Percentiles rank a stretch among this genome's conserved stretches.
These are phyloP conservation scores for Dothideomycetes sp. DNA, from an alignment of 2,329 filamentous ascomycete species.

Conservation along the genomic window DNA sequence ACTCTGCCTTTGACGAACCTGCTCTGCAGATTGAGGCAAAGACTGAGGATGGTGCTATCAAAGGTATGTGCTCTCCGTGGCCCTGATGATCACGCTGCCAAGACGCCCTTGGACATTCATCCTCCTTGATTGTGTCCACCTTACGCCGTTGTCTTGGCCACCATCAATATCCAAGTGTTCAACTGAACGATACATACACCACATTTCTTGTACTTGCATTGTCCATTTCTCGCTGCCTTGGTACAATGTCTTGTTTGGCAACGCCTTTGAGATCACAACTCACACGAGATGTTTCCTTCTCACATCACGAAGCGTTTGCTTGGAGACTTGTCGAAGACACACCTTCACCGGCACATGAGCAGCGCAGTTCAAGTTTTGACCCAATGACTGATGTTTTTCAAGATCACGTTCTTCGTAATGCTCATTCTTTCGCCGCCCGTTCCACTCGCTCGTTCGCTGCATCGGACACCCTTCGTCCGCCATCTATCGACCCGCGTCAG, in stretches of 20 bases:
- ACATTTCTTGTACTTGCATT: too few species aligned
- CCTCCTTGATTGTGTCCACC: too few species aligned
- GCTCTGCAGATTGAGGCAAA: conserved; percentile 24
- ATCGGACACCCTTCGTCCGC: conserved; percentile 17
- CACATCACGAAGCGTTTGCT: conserved; percentile 7
- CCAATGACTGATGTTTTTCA: conserved; percentile 11
- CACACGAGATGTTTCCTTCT: conserved; percentile 1
- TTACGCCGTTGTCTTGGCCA: too few species aligned
- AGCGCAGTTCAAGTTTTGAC: conserved; percentile 1
- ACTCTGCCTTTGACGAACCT: conserved; percentile 22
- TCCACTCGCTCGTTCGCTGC: conserved; percentile 22
- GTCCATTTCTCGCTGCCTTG: too few species aligned
- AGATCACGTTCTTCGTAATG: conserved; percentile 26
- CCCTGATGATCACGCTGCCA: conserved; percentile 1
- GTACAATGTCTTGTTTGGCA: too few species aligned
- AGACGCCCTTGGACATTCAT: neutral
- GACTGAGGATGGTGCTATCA: conserved; percentile 24
- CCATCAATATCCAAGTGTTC: neutral
- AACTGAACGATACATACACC: too few species aligned
- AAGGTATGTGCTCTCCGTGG: conserved; percentile 17
- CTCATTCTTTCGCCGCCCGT: conserved; percentile 25
- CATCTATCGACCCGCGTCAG: conserved; percentile 12
- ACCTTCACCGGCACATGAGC: conserved; percentile 8
- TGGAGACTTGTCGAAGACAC: conserved; percentile 11
- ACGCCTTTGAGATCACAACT: conserved; percentile 1